Evolutionary conservation across 2,329 filamentous ascomycete species (phyloP).

Genomic region (Penicillium crustosum): DNA sequence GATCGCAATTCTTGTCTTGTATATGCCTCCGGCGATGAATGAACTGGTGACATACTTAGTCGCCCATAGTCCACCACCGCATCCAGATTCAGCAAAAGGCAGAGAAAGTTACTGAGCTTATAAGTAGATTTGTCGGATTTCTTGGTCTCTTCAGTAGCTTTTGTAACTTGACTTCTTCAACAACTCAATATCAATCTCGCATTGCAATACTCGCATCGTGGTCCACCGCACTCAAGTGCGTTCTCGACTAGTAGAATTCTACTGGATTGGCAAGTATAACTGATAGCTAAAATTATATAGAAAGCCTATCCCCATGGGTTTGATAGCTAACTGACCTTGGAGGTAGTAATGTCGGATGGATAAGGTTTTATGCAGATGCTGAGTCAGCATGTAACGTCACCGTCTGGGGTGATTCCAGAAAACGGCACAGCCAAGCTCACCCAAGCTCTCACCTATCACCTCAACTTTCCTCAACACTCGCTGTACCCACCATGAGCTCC

Average conservation of each 20-base stretch:
- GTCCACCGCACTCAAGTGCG: too few species aligned
- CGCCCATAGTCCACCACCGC: too few species aligned
- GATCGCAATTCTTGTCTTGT: too few species aligned
- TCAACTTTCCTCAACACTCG: neutral
- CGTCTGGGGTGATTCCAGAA: neutral
- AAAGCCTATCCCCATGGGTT: neutral
- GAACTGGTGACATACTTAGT: too few species aligned
- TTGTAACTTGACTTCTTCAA: too few species aligned
- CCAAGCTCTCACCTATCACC: neutral
- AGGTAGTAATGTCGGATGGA: neutral
- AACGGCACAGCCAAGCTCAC: neutral
- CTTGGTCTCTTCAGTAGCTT: too few species aligned
- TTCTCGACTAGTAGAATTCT: neutral
- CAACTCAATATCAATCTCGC: too few species aligned
- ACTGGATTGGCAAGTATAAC: neutral
- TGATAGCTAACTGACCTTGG: neutral
- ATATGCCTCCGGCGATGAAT: too few species aligned
- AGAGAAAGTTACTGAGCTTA: too few species aligned
- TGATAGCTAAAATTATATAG: neutral
- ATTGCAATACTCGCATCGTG: too few species aligned
- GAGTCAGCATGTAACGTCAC: constrained; percentile 20
- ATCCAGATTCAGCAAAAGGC: too few species aligned
- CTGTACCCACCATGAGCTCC: constrained; percentile 25
- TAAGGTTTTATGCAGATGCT: constrained; percentile 1
- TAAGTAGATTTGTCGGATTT: too few species aligned